A percentile compares a stretch with the other conserved stretches of the same genome.
phyloP scores from a whole-genome alignment of 345 rosid genomes.

The Dovyalis caffra region DNA sequence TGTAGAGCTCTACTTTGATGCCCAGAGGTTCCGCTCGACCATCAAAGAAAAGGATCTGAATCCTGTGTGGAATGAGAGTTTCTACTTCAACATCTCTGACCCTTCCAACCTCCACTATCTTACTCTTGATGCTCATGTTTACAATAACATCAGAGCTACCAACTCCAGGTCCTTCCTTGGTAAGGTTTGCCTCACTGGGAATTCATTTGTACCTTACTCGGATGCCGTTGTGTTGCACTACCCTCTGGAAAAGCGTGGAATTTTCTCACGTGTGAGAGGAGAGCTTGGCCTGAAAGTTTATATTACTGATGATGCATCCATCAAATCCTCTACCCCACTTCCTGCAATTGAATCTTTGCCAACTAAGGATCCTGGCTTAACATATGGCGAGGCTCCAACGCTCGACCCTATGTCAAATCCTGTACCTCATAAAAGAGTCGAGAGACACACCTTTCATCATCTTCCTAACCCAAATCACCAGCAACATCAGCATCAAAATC shows the following conservation, averaged over 20 bases:
- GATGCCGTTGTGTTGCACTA: constrained; percentile 91
- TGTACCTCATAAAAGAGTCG: constrained; percentile 25
- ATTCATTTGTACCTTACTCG: constrained; percentile 76
- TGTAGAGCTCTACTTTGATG: constrained; percentile 86
- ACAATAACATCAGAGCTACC: constrained; percentile 52
- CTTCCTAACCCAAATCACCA: constrained; percentile 67
- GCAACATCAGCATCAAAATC: constrained; percentile 42
- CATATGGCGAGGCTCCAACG: constrained; percentile 16
- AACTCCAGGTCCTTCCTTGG: constrained; percentile 87
- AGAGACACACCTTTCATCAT: constrained; percentile 71
- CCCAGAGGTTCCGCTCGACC: constrained; percentile 80
- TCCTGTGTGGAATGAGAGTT: constrained; percentile 97
- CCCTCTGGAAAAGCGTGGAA: constrained; percentile 83
- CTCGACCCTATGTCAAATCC: constrained; percentile 10
- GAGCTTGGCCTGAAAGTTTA: constrained; percentile 91
- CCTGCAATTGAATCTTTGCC: constrained; percentile 37
- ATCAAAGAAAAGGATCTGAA: constrained; percentile 83
- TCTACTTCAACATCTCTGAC: constrained; percentile 89
- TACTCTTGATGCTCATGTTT: constrained; percentile 69
- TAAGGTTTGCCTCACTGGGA: constrained; percentile 73
- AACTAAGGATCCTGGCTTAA: constrained; percentile 19
- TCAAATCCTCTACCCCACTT: constrained; percentile 53
- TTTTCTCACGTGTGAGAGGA: constrained; percentile 90
- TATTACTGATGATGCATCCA: constrained; percentile 63
- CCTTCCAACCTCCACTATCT: constrained; percentile 76